Percentiles rank a stretch among this genome's conserved stretches.
Conservation (phyloP, 2,329 filamentous ascomycete species). For the Amphichorda felina region DNA sequence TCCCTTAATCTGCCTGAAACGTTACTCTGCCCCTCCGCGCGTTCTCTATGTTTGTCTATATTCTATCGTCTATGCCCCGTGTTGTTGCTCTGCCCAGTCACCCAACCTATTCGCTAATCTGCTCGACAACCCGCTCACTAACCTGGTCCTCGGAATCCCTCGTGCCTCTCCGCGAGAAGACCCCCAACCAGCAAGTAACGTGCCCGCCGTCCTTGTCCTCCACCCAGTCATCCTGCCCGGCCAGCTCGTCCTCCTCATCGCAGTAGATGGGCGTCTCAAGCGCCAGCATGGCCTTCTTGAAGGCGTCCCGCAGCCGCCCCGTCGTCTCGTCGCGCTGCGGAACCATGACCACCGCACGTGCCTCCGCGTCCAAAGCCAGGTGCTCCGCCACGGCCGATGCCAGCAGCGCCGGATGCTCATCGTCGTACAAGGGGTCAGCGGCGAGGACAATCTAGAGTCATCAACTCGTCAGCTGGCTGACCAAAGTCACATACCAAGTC, state of each 20-base stretch:
- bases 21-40: no score
- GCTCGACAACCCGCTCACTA: no score
- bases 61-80: neutral
- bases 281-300: constrained; percentile 48
- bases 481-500: neutral
- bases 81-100: neutral
- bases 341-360: constrained; percentile 68
- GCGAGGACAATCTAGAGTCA: constrained; percentile 56
- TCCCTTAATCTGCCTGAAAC: no score
- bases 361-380: constrained; percentile 41
- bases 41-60: neutral
- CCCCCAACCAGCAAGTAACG: constrained; percentile 59
- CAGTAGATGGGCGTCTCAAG: constrained; percentile 33
- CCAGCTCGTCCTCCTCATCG: constrained; percentile 49
- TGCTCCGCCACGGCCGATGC: constrained; percentile 58
- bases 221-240: constrained; percentile 65
- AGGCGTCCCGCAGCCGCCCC: constrained; percentile 45
- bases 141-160: no score
- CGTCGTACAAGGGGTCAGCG: constrained; percentile 80
- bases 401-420: constrained; percentile 67
- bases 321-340: constrained; percentile 64
- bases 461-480: neutral
- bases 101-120: neutral
- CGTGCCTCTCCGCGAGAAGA: constrained; percentile 28
- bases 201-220: constrained; percentile 31